A percentile compares a stretch with the other conserved stretches of the same genome.
Conservation (phyloP, 2,329 filamentous ascomycete species). For the Cytospora leucostoma region DNA sequence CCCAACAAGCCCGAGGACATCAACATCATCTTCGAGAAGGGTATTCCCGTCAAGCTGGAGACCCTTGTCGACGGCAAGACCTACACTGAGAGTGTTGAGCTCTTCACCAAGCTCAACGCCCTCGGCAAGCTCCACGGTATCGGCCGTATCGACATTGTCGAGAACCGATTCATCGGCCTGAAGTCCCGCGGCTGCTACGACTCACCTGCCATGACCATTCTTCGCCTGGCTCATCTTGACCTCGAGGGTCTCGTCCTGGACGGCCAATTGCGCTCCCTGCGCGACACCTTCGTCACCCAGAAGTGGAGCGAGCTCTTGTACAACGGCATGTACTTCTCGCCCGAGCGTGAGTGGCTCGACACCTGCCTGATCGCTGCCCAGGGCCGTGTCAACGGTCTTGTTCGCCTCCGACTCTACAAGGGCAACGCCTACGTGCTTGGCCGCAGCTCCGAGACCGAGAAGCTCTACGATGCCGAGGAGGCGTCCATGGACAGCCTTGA, state of each 20-base stretch:
- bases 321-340: constrained; percentile 54
- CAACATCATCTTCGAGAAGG: constrained; percentile 71
- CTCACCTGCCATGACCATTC: constrained; percentile 53
- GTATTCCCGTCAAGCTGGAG: constrained; percentile 63
- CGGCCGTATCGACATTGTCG: constrained; percentile 81
- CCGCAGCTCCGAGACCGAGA: constrained; percentile 47
- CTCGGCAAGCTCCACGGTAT: constrained; percentile 74
- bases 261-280: constrained; percentile 57
- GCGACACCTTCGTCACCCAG: constrained; percentile 59
- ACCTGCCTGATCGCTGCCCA: constrained; percentile 63
- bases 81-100: constrained; percentile 67
- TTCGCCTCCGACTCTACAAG: constrained; percentile 42
- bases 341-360: constrained; percentile 59
- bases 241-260: constrained; percentile 55
- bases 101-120: constrained; percentile 72
- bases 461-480: constrained; percentile 54
- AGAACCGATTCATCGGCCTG: constrained; percentile 60
- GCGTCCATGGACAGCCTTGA: constrained; percentile 45
- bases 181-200: constrained; percentile 85
- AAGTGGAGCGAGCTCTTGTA: constrained; percentile 50
- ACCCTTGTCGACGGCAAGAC: constrained; percentile 53
- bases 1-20: constrained; percentile 72
- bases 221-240: constrained; percentile 47
- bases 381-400: constrained; percentile 46
- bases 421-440: constrained; percentile 48